Conservation (phyloP, 306 rosid species). For the Pterocarpus santalinus region DNA sequence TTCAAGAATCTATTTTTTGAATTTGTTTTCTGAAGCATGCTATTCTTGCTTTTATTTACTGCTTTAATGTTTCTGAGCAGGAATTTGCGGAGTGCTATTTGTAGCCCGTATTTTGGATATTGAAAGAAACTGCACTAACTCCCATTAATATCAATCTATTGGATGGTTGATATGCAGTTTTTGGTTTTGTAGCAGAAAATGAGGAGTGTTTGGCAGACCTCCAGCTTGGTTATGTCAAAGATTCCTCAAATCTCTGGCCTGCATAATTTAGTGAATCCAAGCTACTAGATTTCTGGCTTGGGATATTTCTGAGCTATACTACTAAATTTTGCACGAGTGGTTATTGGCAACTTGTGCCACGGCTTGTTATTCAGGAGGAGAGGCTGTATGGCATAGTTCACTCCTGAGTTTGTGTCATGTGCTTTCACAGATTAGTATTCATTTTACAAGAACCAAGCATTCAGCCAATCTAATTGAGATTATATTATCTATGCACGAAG, state of each 20-base stretch:
- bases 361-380: background rate
- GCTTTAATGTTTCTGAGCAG: slow-evolving; percentile 35
- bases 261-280: slow-evolving; percentile 71
- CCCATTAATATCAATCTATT: slow-evolving; percentile 63
- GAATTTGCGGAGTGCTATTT: slow-evolving; percentile 69
- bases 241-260: slow-evolving; percentile 74
- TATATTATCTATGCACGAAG: too few species aligned
- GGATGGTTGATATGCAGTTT: slow-evolving; percentile 75
- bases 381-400: background rate
- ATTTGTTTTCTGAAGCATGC: background rate
- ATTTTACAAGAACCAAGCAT: background rate
- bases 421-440: background rate
- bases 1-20: slow-evolving; percentile 44
- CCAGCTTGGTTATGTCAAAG: slow-evolving; percentile 76
- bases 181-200: slow-evolving; percentile 68
- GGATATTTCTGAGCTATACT: slow-evolving; percentile 13
- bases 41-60: background rate
- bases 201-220: slow-evolving; percentile 73
- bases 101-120: slow-evolving; percentile 72
- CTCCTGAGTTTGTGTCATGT: background rate
- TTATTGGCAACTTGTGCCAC: background rate
- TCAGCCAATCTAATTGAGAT: too few species aligned
- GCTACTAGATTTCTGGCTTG: slow-evolving; percentile 73
- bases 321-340: background rate
- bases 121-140: slow-evolving; percentile 78